phyloP scores from a whole-genome alignment of 1,139 yeast species.

The Wickerhamomyces sp. region DNA sequence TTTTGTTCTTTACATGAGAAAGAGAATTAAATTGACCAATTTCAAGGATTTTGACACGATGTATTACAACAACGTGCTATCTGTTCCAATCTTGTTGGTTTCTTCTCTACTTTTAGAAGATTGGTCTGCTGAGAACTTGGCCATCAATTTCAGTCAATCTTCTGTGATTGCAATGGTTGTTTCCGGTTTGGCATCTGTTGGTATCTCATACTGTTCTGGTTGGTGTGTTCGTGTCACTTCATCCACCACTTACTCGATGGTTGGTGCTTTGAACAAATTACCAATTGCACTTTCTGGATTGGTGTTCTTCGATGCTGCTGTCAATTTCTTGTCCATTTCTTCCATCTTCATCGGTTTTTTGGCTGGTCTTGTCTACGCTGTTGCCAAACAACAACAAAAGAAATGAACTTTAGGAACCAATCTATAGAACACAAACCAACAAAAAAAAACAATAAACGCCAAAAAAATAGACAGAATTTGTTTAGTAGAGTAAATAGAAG shows the following conservation, averaged over 20 bases:
- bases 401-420: conserved; percentile 35
- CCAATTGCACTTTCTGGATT: conserved; percentile 96
- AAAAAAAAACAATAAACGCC: too few species aligned
- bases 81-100: conserved; percentile 79
- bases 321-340: conserved; percentile 84
- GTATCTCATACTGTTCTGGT: conserved; percentile 96
- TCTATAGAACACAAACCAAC: too few species aligned
- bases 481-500: too few species aligned
- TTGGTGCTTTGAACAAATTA: conserved; percentile 95
- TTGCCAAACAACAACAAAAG: conserved; percentile 88
- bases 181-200: conserved; percentile 91
- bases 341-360: conserved; percentile 89
- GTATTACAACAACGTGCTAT: conserved; percentile 92
- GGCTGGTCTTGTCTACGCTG: conserved; percentile 93
- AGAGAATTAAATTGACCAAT: conserved; percentile 93
- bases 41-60: conserved; percentile 97
- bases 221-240: conserved; percentile 99
- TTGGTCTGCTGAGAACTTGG: conserved; percentile 81
- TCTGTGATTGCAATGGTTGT: conserved; percentile 83
- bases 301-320: conserved; percentile 89
- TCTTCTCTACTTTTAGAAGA: conserved; percentile 80
- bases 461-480: too few species aligned
- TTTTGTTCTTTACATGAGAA: conserved; percentile 91
- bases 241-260: conserved; percentile 97
- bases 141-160: conserved; percentile 65